Percentiles rank a stretch among this genome's conserved stretches.
Conservation (phyloP, 805 yeast species). For the Torulaspora maleeae region DNA sequence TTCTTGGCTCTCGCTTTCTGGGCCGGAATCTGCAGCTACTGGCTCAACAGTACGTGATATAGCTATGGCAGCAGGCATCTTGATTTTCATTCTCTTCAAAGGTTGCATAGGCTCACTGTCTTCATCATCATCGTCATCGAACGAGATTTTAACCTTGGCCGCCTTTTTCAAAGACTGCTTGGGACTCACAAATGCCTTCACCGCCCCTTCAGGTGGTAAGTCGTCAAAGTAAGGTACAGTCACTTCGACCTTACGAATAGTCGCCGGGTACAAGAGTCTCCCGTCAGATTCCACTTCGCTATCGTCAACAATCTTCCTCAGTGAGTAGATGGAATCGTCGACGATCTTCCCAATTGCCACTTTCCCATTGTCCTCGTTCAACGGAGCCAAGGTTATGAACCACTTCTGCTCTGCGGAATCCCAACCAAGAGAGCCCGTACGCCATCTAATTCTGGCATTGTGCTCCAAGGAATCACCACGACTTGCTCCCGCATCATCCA, state of each 20-base stretch:
- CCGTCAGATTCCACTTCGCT: constrained; percentile 20
- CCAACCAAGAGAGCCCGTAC: constrained; percentile 54
- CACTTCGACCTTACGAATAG: constrained; percentile 40
- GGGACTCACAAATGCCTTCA: constrained; percentile 8
- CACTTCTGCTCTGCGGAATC: constrained; percentile 36
- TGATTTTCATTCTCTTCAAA: constrained; percentile 15
- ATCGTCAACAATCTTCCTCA: constrained; percentile 43
- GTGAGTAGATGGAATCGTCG: constrained; percentile 52
- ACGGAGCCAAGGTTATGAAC: constrained; percentile 48
- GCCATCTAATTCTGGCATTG: constrained; percentile 48
- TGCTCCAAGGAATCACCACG: constrained; percentile 39
- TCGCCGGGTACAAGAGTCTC: constrained; percentile 50
- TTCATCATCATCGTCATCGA: constrained; percentile 41
- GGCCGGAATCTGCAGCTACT: not conserved
- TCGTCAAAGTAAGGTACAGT: constrained; percentile 48
- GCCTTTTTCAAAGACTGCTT: constrained; percentile 23
- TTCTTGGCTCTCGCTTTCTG: not conserved
- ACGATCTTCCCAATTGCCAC: constrained; percentile 51
- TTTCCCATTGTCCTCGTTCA: constrained; percentile 38
- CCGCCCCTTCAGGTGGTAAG: constrained; percentile 16
- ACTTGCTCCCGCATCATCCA: constrained; percentile 16
- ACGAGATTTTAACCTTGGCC: constrained; percentile 34
- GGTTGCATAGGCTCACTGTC: constrained; percentile 27
- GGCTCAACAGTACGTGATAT: not conserved
- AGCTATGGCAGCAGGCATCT: constrained; percentile 11